phyloP scores from a whole-genome alignment of 495 filamentous ascomycete species.

The Penicillium coffeae region DNA sequence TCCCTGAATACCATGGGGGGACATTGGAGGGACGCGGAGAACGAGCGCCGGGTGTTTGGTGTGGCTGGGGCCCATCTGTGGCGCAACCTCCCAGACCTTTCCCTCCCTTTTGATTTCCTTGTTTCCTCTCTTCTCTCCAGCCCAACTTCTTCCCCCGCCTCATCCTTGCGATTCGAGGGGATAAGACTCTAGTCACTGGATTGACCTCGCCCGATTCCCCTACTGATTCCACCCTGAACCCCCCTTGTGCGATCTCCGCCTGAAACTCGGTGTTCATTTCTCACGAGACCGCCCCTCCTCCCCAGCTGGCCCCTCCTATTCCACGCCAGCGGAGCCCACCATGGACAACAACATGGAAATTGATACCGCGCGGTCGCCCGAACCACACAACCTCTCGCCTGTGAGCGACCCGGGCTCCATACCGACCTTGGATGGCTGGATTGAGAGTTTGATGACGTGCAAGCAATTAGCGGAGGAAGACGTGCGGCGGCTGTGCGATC shows the following conservation, averaged over 20 bases:
- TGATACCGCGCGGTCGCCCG: conserved; percentile 68
- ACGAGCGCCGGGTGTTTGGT: too few relatives aligned
- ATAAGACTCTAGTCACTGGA: conserved; percentile 10
- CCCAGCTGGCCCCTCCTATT: conserved; percentile 31
- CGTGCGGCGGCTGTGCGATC: conserved; percentile 94
- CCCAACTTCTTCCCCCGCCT: conserved; percentile 12
- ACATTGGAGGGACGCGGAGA: too few relatives aligned
- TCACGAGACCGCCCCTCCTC: conserved; percentile 44
- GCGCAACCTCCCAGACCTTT: conserved; percentile 28
- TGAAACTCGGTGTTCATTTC: conserved; percentile 16
- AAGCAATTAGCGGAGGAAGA: conserved; percentile 95
- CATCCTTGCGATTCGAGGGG: conserved; percentile 21
- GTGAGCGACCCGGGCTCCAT: conserved; percentile 80
- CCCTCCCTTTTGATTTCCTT: conserved; percentile 28
- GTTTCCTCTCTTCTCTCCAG: conserved; percentile 16
- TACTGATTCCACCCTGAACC: conserved; percentile 10
- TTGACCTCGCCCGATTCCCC: conserved; percentile 12
- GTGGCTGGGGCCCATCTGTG: conserved; percentile 22
- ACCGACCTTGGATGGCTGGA: conserved; percentile 94
- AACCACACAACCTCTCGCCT: conserved; percentile 71
- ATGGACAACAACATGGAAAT: conserved; percentile 99
- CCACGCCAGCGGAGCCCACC: conserved; percentile 23
- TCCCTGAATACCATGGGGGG: too few relatives aligned
- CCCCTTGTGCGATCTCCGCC: conserved; percentile 13
- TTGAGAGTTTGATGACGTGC: conserved; percentile 96